Evolutionary conservation across 2,329 filamentous ascomycete genomes (phyloP), one percentile per base, ranked within the genome.

Genomic region (Alternaria postmessia): DNA sequence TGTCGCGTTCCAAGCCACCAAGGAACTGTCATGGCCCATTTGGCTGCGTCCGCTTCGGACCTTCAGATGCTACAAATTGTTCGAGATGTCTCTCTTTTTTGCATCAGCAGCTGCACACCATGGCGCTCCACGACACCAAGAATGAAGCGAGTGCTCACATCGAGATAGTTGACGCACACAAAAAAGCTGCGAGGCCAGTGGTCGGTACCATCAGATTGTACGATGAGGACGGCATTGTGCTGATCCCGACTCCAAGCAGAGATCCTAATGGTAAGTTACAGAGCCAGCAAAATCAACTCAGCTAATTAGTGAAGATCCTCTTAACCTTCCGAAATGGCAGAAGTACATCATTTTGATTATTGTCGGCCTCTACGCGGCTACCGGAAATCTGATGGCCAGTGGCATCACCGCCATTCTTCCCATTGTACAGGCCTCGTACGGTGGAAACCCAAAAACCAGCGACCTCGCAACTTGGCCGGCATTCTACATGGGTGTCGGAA

Each of bases 401-500:
- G 61, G 61, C 20, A 64, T 64, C 39, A 54, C 34, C n/a, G 54
- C 61, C 41, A 64, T 64, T 18, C 32, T 64, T 5, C 58, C 61
- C 24, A 47, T 58, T 9, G 51, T 64, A 7, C 26, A 54, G 28
- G 47, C 47, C 7, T 55, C 54, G 2, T 64, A 64, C 32, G 28
- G 32, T 22, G 51, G 59, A 4, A 47, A 64, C 12, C 54, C 58
- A 30, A 52, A 58, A 18, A 55, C 59, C 5, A 51, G 57, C 30
- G 61, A 64, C 32, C 51, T 64, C 14, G 46, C 51, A 16, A 64
- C 61, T 3, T 64, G 59, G 54, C 61, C 61, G n/a, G 59, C 61
- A 14, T 61, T 64, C 24, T 64, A 47, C 38, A 64, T 64, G 61
- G 61, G 61, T 12, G 42, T 64, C 16, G 61, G 61, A 3, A 64